Evolutionary conservation across 352 stramenopile genomes (phyloP).

Genomic region (Phytophthora nicotianae): DNA sequence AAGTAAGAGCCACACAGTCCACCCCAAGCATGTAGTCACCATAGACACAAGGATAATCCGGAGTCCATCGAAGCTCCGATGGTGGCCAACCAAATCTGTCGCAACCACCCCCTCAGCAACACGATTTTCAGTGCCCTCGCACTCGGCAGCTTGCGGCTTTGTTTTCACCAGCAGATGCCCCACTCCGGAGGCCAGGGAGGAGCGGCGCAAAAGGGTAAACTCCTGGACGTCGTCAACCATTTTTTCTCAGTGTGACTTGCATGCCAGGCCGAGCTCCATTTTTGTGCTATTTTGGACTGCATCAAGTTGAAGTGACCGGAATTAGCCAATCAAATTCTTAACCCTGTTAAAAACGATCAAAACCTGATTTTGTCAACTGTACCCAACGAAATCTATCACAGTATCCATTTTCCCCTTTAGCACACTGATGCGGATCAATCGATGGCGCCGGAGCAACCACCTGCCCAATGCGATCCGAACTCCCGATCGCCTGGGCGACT

Average conservation of each 20-base stretch:
- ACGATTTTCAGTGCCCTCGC: background rate
- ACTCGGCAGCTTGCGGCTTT: background rate
- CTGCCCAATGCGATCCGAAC: constrained; percentile 13
- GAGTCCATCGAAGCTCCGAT: background rate
- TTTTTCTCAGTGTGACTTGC: background rate
- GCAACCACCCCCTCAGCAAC: background rate
- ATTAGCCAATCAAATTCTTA: background rate
- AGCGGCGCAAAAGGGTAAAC: background rate
- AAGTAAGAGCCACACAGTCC: background rate
- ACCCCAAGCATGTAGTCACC: background rate
- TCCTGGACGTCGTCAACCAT: background rate
- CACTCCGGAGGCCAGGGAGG: too few relatives aligned
- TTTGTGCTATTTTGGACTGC: background rate
- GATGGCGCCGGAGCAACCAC: constrained; percentile 18
- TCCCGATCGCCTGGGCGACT: constrained; percentile 26
- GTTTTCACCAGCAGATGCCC: background rate
- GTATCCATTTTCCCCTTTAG: background rate
- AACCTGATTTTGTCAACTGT: background rate
- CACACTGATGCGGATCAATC: constrained; percentile 7
- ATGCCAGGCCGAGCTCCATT: too few relatives aligned
- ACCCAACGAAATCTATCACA: background rate
- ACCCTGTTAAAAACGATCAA: background rate
- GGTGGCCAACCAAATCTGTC: background rate
- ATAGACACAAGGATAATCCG: background rate
- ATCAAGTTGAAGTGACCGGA: background rate